phyloP scores from a whole-genome alignment of 306 rosid species.

The Cicer pinnatifidum region DNA sequence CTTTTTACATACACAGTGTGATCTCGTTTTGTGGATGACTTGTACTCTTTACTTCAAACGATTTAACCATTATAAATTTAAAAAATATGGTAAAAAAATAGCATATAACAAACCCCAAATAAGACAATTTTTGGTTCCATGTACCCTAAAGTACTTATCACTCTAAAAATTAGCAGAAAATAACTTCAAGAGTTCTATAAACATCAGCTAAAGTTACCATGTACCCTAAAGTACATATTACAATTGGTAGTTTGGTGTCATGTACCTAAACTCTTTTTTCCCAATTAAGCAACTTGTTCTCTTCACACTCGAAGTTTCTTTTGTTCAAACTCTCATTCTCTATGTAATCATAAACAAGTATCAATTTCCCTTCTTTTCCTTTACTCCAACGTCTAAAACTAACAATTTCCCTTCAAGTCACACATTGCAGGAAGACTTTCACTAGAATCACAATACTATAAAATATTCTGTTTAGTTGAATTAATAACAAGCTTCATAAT shows the following conservation, averaged over 20 bases:
- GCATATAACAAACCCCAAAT: conserved; percentile 68
- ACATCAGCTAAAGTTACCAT: too few species aligned
- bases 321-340: conserved; percentile 71
- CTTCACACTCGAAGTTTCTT: conserved; percentile 63
- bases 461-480: not conserved
- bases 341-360: conserved; percentile 80
- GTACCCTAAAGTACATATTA: too few species aligned
- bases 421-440: conserved; percentile 40
- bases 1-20: too few species aligned
- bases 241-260: conserved; percentile 22
- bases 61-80: too few species aligned
- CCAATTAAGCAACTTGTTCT: conserved; percentile 56
- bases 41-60: too few species aligned
- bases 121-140: conserved; percentile 65
- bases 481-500: conserved; percentile 79
- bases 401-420: too few species aligned
- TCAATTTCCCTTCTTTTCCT: conserved; percentile 59
- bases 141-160: conserved; percentile 74
- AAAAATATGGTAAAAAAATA: conserved; percentile 45
- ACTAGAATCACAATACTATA: not conserved
- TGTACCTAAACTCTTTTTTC: conserved; percentile 70
- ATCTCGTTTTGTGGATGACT: too few species aligned
- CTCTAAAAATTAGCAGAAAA: conserved; percentile 65
- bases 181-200: conserved; percentile 35
- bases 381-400: conserved; percentile 80